Conservation (phyloP, 148 eudicot genomes). For the Rhododendron griersonianum region DNA sequence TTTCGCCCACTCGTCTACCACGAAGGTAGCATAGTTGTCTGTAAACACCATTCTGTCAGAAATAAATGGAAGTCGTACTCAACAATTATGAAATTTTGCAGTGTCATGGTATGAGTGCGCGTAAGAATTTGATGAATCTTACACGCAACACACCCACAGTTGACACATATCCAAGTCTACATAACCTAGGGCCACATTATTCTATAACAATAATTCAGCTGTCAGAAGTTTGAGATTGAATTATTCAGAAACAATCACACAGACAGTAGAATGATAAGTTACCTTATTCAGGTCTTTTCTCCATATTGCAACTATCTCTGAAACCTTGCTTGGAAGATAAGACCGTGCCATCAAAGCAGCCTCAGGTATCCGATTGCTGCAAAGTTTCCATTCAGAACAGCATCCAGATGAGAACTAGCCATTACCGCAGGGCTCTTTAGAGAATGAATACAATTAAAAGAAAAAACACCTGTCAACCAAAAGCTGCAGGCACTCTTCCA, state of each 20-base stretch:
- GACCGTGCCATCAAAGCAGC: slow-evolving; percentile 98
- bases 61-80: background rate
- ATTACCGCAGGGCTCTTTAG: background rate
- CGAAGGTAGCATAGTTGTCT: background rate
- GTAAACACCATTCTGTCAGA: background rate
- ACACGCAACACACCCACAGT: background rate
- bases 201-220: background rate
- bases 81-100: background rate
- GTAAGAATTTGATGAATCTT: background rate
- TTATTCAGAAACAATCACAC: background rate
- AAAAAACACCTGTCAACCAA: slow-evolving; percentile 72
- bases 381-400: slow-evolving; percentile 22
- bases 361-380: slow-evolving; percentile 95
- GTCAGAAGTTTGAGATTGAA: slow-evolving; percentile 1
- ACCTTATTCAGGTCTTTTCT: slow-evolving; percentile 94
- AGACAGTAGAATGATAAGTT: background rate
- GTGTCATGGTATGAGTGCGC: background rate
- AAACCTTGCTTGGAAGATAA: slow-evolving; percentile 93
- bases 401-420: background rate
- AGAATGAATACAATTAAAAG: slow-evolving; percentile 3
- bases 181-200: slow-evolving; percentile 1
- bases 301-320: slow-evolving; percentile 88
- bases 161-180: background rate
- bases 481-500: slow-evolving; percentile 91
- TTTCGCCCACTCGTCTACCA: background rate